Percentiles rank a stretch among this genome's conserved stretches.
phyloP scores from a whole-genome alignment of 2,329 filamentous ascomycete species.

The Byssothecium circinans region DNA sequence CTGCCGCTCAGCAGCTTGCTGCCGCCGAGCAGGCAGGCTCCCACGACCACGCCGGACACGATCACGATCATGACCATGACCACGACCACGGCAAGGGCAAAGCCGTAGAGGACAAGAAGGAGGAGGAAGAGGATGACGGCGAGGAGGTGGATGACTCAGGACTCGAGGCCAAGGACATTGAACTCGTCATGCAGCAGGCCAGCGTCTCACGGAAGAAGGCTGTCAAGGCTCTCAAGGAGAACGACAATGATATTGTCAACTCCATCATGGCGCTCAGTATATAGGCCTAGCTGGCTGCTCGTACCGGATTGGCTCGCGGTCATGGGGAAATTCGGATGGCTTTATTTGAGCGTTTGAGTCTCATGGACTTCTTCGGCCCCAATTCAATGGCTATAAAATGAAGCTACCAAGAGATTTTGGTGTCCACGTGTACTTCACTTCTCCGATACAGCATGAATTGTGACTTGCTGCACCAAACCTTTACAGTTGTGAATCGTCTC shows the following conservation, averaged over 20 bases:
- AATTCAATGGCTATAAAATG: slow-evolving; percentile 8
- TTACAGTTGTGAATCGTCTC: no score
- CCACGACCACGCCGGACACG: slow-evolving; percentile 71
- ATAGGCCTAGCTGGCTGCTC: slow-evolving; percentile 35
- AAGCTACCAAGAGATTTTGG: slow-evolving; percentile 4
- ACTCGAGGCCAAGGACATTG: slow-evolving; percentile 98
- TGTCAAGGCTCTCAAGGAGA: slow-evolving; percentile 97
- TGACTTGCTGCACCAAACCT: no score
- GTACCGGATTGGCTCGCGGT: neutral
- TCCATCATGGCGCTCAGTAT: slow-evolving; percentile 93
- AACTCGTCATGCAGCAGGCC: slow-evolving; percentile 98
- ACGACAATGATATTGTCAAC: slow-evolving; percentile 99
- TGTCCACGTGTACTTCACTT: neutral
- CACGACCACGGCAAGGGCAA: slow-evolving; percentile 74
- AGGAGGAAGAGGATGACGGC: slow-evolving; percentile 81
- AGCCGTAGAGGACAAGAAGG: slow-evolving; percentile 66
- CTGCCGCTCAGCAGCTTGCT: slow-evolving; percentile 92
- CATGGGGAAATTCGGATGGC: slow-evolving; percentile 9
- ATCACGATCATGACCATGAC: slow-evolving; percentile 67
- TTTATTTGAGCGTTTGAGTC: slow-evolving; percentile 10
- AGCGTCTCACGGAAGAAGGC: slow-evolving; percentile 97
- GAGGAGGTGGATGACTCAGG: slow-evolving; percentile 95
- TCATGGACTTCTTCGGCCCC: slow-evolving; percentile 4
- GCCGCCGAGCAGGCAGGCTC: slow-evolving; percentile 68
- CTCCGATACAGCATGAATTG: neutral